Evolutionary conservation across 345 rosid species (phyloP).

Genomic region (Capsella bursapastoris): DNA sequence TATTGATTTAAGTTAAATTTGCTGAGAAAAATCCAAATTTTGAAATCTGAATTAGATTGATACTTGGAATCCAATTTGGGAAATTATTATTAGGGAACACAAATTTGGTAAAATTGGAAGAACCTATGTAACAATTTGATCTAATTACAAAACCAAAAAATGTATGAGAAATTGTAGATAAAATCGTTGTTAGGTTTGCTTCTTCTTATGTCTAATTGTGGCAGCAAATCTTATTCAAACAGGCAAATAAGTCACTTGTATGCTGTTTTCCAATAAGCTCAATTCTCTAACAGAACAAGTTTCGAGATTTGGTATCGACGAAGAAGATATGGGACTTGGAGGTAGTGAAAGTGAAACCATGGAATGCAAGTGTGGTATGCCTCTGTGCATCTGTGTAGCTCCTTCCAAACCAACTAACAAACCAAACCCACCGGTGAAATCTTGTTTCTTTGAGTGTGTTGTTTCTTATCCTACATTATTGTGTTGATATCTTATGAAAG

Average conservation of each 20-base stretch:
- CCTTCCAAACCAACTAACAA: constrained; percentile 50
- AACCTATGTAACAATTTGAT: no score
- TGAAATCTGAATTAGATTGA: neutral
- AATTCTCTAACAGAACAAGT: constrained; percentile 53
- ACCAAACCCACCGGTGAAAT: constrained; percentile 48
- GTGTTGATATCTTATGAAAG: neutral
- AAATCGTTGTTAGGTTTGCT: no score
- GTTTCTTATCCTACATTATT: neutral
- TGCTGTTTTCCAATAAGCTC: constrained; percentile 51
- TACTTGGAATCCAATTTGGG: neutral
- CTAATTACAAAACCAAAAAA: no score
- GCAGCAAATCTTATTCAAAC: constrained; percentile 40
- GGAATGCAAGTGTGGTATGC: constrained; percentile 97
- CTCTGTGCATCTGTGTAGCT: constrained; percentile 86
- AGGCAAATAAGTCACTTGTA: constrained; percentile 43
- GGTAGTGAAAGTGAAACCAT: constrained; percentile 37
- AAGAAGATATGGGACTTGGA: constrained; percentile 48
- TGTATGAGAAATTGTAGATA: no score
- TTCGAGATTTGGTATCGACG: constrained; percentile 58
- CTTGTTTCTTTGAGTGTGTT: neutral
- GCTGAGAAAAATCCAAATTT: neutral
- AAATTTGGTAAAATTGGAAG: neutral
- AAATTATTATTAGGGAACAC: neutral
- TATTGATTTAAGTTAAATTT: neutral
- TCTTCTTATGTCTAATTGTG: constrained; percentile 20